A percentile compares a stretch with the other conserved stretches of the same genome.
phyloP scores from a whole-genome alignment of 768 basidiomycete genomes.

The Clitopilus hobsonii region DNA sequence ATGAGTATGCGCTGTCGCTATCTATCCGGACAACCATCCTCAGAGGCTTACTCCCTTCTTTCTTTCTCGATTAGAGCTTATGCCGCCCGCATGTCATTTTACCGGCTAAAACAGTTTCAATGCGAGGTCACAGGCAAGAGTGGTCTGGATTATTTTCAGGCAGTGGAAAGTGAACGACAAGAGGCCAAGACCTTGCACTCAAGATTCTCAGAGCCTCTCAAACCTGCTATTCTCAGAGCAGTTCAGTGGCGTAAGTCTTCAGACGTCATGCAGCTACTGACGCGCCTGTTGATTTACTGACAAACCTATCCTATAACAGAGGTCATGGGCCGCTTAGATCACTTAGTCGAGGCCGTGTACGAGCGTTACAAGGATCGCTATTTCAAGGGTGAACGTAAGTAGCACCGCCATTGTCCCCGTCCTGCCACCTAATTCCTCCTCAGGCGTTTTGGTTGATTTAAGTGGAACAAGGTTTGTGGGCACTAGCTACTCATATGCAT shows the following conservation, averaged over 20 bases:
- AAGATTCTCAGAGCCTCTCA: conserved; percentile 89
- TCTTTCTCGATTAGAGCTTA: conserved; percentile 50
- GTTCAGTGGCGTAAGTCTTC: conserved; percentile 92
- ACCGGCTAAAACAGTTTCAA: conserved; percentile 90
- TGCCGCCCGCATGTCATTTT: conserved; percentile 90
- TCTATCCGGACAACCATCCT: conserved; percentile 17
- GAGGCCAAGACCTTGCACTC: conserved; percentile 89
- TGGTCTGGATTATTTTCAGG: conserved; percentile 90
- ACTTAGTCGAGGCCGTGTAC: conserved; percentile 90
- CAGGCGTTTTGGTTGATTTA: conserved; percentile 85
- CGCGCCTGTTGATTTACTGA: conserved; percentile 11
- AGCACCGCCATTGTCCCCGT: background rate
- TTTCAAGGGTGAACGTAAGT: conserved; percentile 86
- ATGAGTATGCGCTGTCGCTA: conserved; percentile 66
- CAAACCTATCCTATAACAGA: conserved; percentile 44
- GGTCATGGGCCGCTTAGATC: conserved; percentile 95
- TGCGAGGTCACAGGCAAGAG: conserved; percentile 97
- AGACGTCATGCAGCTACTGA: conserved; percentile 3
- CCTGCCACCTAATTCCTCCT: conserved; percentile 7
- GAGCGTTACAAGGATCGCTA: conserved; percentile 97
- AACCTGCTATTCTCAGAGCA: conserved; percentile 83
- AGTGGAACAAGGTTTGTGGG: conserved; percentile 73
- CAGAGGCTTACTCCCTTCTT: conserved; percentile 15
- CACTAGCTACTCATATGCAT: conserved; percentile 1
- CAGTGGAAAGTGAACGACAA: conserved; percentile 84